A percentile compares a stretch with the other conserved stretches of the same genome.
Evolutionary conservation across 164 flowering plant species (phyloP).

Genomic region (Magnolia kwangsiensis): DNA sequence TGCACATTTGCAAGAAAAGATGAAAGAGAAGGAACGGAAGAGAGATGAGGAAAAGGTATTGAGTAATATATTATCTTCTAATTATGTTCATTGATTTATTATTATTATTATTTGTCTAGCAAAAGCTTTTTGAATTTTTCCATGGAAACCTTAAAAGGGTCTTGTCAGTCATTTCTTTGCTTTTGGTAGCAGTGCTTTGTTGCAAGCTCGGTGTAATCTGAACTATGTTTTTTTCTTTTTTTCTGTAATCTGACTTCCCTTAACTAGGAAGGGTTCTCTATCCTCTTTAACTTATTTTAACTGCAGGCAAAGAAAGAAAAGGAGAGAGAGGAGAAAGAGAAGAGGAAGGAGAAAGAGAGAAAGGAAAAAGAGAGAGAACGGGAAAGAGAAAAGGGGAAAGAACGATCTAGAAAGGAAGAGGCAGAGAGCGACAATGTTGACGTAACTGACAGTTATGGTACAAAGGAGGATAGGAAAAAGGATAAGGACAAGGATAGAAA

Average conservation of each 20-base stretch:
- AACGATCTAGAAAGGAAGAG: conserved; percentile 73
- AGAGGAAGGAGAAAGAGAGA: conserved; percentile 38
- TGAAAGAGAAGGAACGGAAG: conserved; percentile 89
- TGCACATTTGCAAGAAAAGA: conserved; percentile 65
- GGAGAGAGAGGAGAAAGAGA: conserved; percentile 56
- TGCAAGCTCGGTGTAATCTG: background rate
- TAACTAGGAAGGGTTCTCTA: background rate
- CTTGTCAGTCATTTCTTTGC: too few relatives aligned
- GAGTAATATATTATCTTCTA: background rate
- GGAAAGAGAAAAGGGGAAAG: conserved; percentile 67
- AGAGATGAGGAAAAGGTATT: conserved; percentile 94
- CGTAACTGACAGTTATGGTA: conserved; percentile 38
- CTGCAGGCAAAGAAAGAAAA: conserved; percentile 79
- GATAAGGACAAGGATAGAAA: conserved; percentile 72
- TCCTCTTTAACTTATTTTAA: background rate
- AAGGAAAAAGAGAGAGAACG: conserved; percentile 70
- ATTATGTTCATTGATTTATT: background rate
- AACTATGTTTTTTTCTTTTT: background rate
- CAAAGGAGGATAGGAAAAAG: conserved; percentile 68
- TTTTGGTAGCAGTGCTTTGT: background rate
- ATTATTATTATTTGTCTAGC: background rate
- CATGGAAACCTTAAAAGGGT: background rate
- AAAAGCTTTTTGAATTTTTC: background rate
- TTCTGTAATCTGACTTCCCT: background rate
- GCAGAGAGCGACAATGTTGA: conserved; percentile 60